A percentile compares a stretch with the other conserved stretches of the same genome.
phyloP scores from a whole-genome alignment of 768 basidiomycete genomes.

The Hygrophorus pudorinus region DNA sequence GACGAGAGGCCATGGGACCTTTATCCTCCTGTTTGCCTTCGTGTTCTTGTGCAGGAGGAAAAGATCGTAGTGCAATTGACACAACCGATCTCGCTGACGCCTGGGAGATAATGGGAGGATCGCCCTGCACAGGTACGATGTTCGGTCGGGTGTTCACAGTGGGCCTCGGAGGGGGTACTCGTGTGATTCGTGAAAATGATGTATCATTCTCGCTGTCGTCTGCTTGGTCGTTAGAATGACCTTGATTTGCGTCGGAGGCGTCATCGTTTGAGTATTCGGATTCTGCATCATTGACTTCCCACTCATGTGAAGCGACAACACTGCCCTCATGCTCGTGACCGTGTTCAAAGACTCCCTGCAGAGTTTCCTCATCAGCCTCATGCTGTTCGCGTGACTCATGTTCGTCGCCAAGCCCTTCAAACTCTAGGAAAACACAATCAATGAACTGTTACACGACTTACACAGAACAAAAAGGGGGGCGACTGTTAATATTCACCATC shows the following conservation, averaged over 20 bases:
- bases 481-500: constrained; percentile 26
- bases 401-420: neutral
- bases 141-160: neutral
- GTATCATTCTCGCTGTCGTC: neutral
- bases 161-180: neutral
- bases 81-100: too few species aligned
- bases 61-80: too few species aligned
- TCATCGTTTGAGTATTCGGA: neutral
- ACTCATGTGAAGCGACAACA: neutral
- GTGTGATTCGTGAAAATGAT: neutral
- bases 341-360: neutral
- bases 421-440: constrained; percentile 15
- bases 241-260: constrained; percentile 3
- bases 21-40: too few species aligned
- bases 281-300: constrained; percentile 1
- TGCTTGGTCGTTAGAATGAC: neutral
- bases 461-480: constrained; percentile 8
- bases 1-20: too few species aligned
- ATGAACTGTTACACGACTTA: constrained; percentile 15
- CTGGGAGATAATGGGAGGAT: neutral
- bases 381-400: neutral
- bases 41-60: too few species aligned
- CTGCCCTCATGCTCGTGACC: neutral
- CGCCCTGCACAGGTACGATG: neutral
- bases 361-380: neutral